Conservation (phyloP, 2,329 filamentous ascomycete genomes). For the Aquanectria penicillioides region DNA sequence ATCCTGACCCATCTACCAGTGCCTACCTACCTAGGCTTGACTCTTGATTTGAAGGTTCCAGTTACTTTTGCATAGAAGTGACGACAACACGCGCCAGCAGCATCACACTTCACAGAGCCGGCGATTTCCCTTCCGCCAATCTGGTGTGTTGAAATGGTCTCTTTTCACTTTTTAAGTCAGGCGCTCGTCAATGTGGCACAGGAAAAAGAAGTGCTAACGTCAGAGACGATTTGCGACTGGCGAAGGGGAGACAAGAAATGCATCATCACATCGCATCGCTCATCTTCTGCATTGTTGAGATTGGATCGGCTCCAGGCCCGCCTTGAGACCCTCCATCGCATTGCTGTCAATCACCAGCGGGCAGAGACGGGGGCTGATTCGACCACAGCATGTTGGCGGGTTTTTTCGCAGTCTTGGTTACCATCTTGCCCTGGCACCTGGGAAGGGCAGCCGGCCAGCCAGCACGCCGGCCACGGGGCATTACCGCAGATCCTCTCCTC, state of each 20-base stretch:
- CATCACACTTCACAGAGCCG: slow-evolving; percentile 3
- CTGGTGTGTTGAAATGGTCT: background rate
- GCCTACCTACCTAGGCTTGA: background rate
- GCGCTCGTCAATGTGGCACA: background rate
- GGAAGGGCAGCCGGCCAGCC: slow-evolving; percentile 18
- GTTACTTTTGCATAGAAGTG: slow-evolving; percentile 16
- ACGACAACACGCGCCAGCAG: slow-evolving; percentile 6
- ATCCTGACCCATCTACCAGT: slow-evolving; percentile 8
- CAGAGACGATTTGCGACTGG: background rate
- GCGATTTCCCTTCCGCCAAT: slow-evolving; percentile 7
- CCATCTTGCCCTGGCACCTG: slow-evolving; percentile 16
- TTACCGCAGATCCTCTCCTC: slow-evolving; percentile 41
- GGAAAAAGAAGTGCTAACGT: too few relatives aligned
- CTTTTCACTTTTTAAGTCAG: background rate
- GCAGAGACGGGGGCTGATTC: slow-evolving; percentile 32
- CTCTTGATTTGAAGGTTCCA: background rate
- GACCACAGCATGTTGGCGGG: slow-evolving; percentile 27
- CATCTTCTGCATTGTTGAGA: slow-evolving; percentile 32
- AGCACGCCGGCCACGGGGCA: slow-evolving; percentile 29
- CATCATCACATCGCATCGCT: slow-evolving; percentile 40
- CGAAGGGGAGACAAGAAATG: slow-evolving; percentile 23
- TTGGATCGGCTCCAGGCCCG: slow-evolving; percentile 35
- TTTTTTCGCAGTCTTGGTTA: slow-evolving; percentile 17
- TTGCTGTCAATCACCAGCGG: slow-evolving; percentile 34
- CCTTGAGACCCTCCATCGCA: slow-evolving; percentile 35